Evolutionary conservation across 306 rosid genomes (phyloP), one percentile per base, ranked within the genome.

Genomic region (Quercus glauca): DNA sequence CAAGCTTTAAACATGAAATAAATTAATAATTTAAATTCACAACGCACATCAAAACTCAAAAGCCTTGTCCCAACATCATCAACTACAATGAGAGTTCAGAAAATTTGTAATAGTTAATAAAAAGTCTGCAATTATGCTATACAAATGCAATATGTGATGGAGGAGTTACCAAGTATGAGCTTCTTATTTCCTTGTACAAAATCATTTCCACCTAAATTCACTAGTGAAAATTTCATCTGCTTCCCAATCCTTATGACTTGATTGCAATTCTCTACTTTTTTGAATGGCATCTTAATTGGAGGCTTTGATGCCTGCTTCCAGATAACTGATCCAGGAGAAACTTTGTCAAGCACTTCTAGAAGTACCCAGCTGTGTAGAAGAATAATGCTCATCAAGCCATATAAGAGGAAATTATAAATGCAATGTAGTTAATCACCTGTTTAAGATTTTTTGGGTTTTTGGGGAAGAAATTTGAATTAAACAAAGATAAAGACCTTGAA

Each of bases 151-250:
- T 5, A 43, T 57, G 67, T 61, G 83, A 81, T 58, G 76, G 79
- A 71, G 79, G 52, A n/a, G 56, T 80, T 92, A 96, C 99, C 97
- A 29, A 91, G 94, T 80, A 96, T 88, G 72, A 96, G 99, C 86
- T 96, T 96, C 89, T 96, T 96, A 82, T 96, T 96, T 90, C 97
- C 99, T 88, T 96, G 99, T 70, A 96, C 99, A 41, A 96, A 87
- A 84, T 96, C 99, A 79, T 86, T 90, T 78, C 99, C 99, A 29
- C 91, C 96, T 68, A 96, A 88, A 78, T 96, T 96, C 79, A 96
- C 98, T 25, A 96, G 86, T 0, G 99, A 96, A 78, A 93, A 92
- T 83, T 80, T 90, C 69, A 96, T 80, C 64, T 89, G 91, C 82
- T 81, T 89, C 73, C 91, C 94, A 45, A 96, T 78, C 90, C 85